phyloP scores from a whole-genome alignment of 2,329 filamentous ascomycete genomes.

The Fusarium devonianum region DNA sequence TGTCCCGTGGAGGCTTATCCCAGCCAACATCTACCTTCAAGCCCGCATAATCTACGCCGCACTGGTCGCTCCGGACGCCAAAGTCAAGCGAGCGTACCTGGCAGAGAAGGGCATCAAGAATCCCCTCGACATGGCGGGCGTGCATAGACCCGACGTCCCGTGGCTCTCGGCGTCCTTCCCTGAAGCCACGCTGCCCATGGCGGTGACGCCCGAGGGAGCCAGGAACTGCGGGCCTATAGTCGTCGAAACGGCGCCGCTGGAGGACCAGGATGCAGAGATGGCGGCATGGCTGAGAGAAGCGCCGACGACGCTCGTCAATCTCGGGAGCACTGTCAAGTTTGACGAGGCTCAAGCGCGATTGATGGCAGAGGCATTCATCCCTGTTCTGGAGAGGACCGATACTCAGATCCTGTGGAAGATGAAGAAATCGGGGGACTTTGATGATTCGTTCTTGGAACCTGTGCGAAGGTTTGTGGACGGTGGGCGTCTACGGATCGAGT shows the following conservation, averaged over 20 bases:
- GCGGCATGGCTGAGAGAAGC: conserved; percentile 50
- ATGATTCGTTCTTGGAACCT: conserved; percentile 11
- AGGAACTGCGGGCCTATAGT: conserved; percentile 53
- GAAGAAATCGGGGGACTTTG: conserved; percentile 12
- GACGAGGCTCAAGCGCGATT: conserved; percentile 30
- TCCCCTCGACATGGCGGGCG: conserved; percentile 30
- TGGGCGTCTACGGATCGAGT: conserved; percentile 29
- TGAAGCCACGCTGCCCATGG: conserved; percentile 44
- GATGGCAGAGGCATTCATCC: conserved; percentile 40
- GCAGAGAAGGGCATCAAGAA: conserved; percentile 34
- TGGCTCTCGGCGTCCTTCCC: conserved; percentile 39
- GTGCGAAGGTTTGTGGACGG: conserved; percentile 20
- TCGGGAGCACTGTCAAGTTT: conserved; percentile 51
- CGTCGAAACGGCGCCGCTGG: conserved; percentile 45
- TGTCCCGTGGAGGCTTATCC: conserved; percentile 52
- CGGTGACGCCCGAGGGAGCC: conserved; percentile 46
- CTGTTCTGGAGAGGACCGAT: conserved; percentile 28
- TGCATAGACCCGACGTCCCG: conserved; percentile 35
- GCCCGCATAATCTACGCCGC: conserved; percentile 28
- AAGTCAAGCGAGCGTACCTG: conserved; percentile 45
- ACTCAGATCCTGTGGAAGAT: conserved; percentile 47
- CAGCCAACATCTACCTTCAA: conserved; percentile 48
- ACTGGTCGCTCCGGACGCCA: conserved; percentile 13
- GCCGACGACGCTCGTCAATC: conserved; percentile 57
- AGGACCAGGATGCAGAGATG: conserved; percentile 52